Percentiles rank a stretch among this genome's conserved stretches.
phyloP scores from a whole-genome alignment of 2,329 filamentous ascomycete species.

The Clarireedia monteithiana region DNA sequence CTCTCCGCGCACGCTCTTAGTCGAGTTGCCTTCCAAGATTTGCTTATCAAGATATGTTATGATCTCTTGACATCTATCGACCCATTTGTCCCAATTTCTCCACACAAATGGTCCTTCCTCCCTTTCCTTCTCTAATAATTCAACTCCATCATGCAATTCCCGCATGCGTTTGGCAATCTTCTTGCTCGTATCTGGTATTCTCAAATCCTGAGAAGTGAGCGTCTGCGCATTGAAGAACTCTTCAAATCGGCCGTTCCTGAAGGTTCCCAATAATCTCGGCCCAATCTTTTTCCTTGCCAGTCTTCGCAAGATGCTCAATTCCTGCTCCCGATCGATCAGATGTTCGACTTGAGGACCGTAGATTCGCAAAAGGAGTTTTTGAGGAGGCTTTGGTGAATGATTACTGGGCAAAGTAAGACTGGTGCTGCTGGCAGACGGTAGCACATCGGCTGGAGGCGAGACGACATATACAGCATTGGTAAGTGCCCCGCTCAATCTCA shows the following conservation, averaged over 20 bases:
- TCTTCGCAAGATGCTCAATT: slow-evolving; percentile 77
- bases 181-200: slow-evolving; percentile 73
- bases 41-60: slow-evolving; percentile 48
- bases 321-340: slow-evolving; percentile 86
- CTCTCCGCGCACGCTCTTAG: slow-evolving; percentile 30
- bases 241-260: slow-evolving; percentile 91
- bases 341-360: slow-evolving; percentile 95
- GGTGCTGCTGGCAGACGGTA: slow-evolving; percentile 23
- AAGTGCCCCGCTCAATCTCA: slow-evolving; percentile 79
- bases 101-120: slow-evolving; percentile 76
- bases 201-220: slow-evolving; percentile 68
- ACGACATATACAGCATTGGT: slow-evolving; percentile 98
- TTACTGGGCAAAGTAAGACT: slow-evolving; percentile 33
- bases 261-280: slow-evolving; percentile 82
- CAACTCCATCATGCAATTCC: slow-evolving; percentile 89
- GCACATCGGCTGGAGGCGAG: slow-evolving; percentile 62
- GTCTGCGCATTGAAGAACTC: slow-evolving; percentile 84
- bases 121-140: slow-evolving; percentile 71
- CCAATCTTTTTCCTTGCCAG: slow-evolving; percentile 90
- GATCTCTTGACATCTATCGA: slow-evolving; percentile 48
- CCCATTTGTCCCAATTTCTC: slow-evolving; percentile 77
- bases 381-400: slow-evolving; percentile 23
- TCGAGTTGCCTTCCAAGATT: slow-evolving; percentile 33
- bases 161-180: slow-evolving; percentile 97
- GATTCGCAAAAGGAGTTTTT: slow-evolving; percentile 78